These are phyloP conservation scores for Urochloa ruziziensis DNA, from an alignment of 176 grass and related monocot genomes.

Conservation along the genomic window DNA sequence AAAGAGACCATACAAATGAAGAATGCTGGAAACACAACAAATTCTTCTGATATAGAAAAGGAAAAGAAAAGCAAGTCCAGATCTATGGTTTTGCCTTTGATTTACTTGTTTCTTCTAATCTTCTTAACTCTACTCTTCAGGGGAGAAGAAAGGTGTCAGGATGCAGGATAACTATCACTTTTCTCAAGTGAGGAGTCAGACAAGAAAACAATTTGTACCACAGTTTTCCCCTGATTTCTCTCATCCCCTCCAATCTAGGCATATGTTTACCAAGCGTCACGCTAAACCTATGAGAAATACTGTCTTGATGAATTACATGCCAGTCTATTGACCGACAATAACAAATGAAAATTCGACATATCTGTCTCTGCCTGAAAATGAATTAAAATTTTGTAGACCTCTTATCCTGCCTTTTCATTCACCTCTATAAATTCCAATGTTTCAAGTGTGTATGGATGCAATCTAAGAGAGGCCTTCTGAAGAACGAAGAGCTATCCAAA, in stretches of 20 bases:
- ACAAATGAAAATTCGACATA: neutral
- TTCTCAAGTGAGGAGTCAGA: neutral
- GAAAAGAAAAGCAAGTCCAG: neutral
- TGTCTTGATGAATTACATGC: no score
- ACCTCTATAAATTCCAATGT: neutral
- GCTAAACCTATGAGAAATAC: no score
- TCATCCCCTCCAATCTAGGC: conserved; percentile 2
- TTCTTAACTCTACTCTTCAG: neutral
- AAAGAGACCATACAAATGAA: neutral
- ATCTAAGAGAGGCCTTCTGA: neutral
- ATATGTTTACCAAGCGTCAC: neutral
- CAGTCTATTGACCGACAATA: no score
- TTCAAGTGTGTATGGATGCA: neutral
- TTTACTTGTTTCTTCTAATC: neutral
- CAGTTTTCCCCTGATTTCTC: neutral
- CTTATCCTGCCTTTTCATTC: no score
- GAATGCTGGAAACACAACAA: neutral
- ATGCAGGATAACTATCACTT: neutral
- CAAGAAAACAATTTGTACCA: neutral
- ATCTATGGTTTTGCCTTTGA: neutral
- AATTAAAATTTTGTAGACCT: neutral
- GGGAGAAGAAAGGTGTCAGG: neutral
- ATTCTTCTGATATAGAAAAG: neutral
- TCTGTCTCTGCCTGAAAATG: neutral
- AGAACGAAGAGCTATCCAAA: neutral